phyloP scores from a whole-genome alignment of 345 rosid genomes.

The Mallotus nudiflorus region DNA sequence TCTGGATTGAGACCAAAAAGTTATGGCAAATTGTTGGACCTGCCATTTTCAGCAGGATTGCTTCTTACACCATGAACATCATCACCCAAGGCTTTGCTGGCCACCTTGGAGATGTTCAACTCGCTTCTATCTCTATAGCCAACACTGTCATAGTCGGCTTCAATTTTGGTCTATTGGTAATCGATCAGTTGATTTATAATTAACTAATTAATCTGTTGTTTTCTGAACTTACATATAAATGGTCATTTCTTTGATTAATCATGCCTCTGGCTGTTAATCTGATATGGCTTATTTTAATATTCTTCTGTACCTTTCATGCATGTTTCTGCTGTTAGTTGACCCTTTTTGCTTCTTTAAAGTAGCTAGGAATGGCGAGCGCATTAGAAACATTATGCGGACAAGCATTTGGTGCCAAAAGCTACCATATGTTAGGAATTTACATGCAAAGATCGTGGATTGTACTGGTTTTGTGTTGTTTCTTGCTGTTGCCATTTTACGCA shows the following conservation, averaged over 20 bases:
- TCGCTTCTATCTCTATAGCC: constrained; percentile 66
- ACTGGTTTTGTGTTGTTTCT: constrained; percentile 41
- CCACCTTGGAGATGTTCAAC: constrained; percentile 59
- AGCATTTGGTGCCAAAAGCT: constrained; percentile 66
- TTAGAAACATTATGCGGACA: constrained; percentile 74
- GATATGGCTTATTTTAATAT: too few species aligned
- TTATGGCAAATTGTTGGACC: constrained; percentile 69
- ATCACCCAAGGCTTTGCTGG: constrained; percentile 66
- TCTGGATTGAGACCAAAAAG: constrained; percentile 43
- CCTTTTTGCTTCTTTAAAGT: not conserved
- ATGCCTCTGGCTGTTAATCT: too few species aligned
- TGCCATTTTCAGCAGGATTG: constrained; percentile 52
- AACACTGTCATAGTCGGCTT: constrained; percentile 66
- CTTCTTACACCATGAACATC: constrained; percentile 51
- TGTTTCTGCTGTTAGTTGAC: not conserved
- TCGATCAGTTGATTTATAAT: too few species aligned
- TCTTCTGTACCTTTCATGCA: too few species aligned
- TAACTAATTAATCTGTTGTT: not conserved
- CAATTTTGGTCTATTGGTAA: constrained; percentile 66
- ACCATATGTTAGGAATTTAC: constrained; percentile 63
- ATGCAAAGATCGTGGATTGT: constrained; percentile 76
- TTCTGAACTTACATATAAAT: not conserved
- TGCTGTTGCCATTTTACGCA: constrained; percentile 52
- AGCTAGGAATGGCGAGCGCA: constrained; percentile 84
- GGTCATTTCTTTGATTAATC: too few species aligned